phyloP scores from a whole-genome alignment of 139 green algal species.

The Mesostigma viride region DNA sequence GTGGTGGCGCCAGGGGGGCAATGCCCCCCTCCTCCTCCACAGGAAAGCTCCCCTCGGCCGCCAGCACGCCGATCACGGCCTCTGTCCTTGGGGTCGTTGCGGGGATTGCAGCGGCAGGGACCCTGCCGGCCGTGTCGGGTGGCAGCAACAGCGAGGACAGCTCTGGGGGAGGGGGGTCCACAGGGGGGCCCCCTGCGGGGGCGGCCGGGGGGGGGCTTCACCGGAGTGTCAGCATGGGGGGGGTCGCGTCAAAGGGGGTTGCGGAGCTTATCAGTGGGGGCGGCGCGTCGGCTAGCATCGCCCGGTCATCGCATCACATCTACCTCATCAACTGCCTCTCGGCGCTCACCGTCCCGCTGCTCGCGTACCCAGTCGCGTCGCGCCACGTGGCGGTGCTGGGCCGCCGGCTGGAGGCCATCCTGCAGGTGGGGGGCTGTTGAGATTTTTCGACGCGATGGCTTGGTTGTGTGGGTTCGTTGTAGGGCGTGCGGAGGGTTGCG shows the following conservation, averaged over 20 bases:
- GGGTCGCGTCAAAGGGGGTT: not conserved
- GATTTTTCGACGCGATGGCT: not conserved
- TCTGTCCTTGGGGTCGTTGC: not conserved
- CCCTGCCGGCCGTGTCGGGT: not conserved
- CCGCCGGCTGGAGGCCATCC: not conserved
- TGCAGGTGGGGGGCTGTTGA: not conserved
- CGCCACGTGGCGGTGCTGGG: not conserved
- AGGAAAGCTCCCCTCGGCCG: not conserved
- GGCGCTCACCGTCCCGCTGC: constrained; percentile 16
- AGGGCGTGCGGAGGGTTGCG: not conserved
- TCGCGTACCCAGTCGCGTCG: not conserved
- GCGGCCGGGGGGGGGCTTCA: no score
- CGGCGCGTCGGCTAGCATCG: constrained; percentile 1
- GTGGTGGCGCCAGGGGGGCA: not conserved
- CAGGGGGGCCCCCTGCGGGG: no score
- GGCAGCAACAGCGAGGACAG: not conserved
- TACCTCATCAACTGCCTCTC: constrained; percentile 32
- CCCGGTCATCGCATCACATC: constrained; percentile 2
- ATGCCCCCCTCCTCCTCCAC: not conserved
- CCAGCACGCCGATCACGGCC: not conserved
- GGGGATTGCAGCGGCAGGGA: not conserved
- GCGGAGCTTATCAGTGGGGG: not conserved
- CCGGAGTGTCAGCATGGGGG: not conserved
- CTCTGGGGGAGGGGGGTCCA: no score
- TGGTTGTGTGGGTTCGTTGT: not conserved